A percentile compares a stretch with the other conserved stretches of the same genome.
phyloP scores from a whole-genome alignment of 352 stramenopile genomes.

The Phytophthora citrophthora region DNA sequence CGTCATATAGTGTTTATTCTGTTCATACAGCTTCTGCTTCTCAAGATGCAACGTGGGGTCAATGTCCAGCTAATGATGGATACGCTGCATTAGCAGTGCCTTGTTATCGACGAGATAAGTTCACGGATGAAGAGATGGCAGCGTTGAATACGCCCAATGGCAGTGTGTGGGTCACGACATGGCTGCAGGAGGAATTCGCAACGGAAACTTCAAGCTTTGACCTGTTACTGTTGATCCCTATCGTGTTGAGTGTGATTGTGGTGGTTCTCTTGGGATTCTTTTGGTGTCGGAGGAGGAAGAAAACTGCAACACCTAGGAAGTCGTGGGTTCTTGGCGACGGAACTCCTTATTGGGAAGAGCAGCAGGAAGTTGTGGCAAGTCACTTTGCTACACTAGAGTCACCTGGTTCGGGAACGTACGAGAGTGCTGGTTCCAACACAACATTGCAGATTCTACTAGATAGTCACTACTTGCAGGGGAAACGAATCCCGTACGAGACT shows the following conservation, averaged over 20 bases:
- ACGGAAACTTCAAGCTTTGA: constrained; percentile 11
- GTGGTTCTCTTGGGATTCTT: neutral
- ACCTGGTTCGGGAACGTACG: constrained; percentile 4
- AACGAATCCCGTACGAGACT: constrained; percentile 30
- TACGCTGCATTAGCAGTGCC: constrained; percentile 28
- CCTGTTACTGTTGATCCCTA: constrained; percentile 12
- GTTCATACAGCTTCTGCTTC: constrained; percentile 21
- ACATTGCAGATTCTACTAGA: constrained; percentile 26
- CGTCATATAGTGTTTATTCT: constrained; percentile 24
- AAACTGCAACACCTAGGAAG: neutral
- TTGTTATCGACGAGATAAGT: constrained; percentile 14
- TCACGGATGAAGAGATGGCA: constrained; percentile 7
- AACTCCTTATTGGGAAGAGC: constrained; percentile 7
- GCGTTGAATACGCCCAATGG: constrained; percentile 10
- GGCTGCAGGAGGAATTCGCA: constrained; percentile 26
- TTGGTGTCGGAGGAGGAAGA: constrained; percentile 12
- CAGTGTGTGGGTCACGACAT: constrained; percentile 24
- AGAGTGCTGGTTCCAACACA: constrained; percentile 22
- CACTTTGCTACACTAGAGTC: constrained; percentile 8
- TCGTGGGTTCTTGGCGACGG: neutral
- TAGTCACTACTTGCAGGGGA: constrained; percentile 20
- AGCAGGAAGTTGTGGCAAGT: constrained; percentile 6
- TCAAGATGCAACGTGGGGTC: constrained; percentile 13
- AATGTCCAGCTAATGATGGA: constrained; percentile 21
- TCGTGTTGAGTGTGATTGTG: constrained; percentile 15